Evolutionary conservation across 768 basidiomycete species (phyloP).

Genomic region (Leccinum obscurum): DNA sequence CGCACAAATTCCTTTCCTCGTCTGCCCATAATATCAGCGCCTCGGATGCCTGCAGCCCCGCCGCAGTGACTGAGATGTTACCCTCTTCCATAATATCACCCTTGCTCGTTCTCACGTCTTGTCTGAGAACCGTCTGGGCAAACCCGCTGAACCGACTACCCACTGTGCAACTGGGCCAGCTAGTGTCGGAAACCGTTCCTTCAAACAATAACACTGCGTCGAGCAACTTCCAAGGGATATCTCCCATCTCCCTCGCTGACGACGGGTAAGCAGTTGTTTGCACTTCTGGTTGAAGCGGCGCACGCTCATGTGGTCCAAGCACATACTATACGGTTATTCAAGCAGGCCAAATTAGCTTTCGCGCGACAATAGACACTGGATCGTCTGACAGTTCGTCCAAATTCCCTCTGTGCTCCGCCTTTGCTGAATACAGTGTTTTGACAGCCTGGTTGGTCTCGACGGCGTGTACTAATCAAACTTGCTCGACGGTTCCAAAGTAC

Average conservation of each 20-base stretch:
- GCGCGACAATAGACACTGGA: conserved; percentile 72
- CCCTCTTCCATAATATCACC: conserved; percentile 2
- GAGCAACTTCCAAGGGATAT: conserved; percentile 41
- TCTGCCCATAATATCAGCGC: background rate
- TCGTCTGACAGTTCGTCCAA: conserved; percentile 40
- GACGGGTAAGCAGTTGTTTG: conserved; percentile 48
- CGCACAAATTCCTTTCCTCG: background rate
- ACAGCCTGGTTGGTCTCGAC: conserved; percentile 73
- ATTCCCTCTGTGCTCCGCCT: background rate
- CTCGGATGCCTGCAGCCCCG: conserved; percentile 22
- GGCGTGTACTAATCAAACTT: conserved; percentile 53
- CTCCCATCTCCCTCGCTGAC: conserved; percentile 43
- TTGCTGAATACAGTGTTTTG: conserved; percentile 22
- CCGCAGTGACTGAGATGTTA: conserved; percentile 20
- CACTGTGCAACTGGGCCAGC: conserved; percentile 13
- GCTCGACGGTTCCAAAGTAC: conserved; percentile 64
- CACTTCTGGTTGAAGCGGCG: background rate
- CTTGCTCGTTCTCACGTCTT: conserved; percentile 12
- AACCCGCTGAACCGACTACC: conserved; percentile 6
- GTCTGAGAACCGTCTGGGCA: conserved; percentile 11
- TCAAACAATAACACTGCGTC: conserved; percentile 18
- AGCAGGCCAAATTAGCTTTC: conserved; percentile 62
- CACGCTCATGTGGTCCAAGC: conserved; percentile 37
- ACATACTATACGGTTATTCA: conserved; percentile 67
- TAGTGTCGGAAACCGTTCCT: conserved; percentile 14